Evolutionary conservation across 108 stramenopile species (phyloP).

Genomic region (Cyclotella atomus): DNA sequence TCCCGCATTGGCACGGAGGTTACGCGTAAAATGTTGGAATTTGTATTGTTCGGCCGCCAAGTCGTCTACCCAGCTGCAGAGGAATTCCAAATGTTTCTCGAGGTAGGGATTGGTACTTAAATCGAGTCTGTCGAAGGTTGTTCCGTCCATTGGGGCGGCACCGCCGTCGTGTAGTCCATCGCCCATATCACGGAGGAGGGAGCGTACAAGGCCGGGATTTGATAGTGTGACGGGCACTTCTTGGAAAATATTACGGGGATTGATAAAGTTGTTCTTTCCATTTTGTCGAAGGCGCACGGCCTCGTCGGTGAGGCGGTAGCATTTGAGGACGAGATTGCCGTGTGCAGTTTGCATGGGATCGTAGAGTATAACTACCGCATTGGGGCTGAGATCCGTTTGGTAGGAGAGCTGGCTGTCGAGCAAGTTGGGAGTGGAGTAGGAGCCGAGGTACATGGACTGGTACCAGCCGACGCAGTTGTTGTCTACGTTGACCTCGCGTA

Average conservation of each 20-base stretch:
- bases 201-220: slow-evolving; percentile 87
- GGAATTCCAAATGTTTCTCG: slow-evolving; percentile 95
- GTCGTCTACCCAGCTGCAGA: slow-evolving; percentile 96
- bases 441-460: slow-evolving; percentile 95
- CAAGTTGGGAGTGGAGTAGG: slow-evolving; percentile 86
- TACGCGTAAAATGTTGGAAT: slow-evolving; percentile 84
- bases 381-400: slow-evolving; percentile 93
- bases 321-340: slow-evolving; percentile 92
- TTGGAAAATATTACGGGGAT: slow-evolving; percentile 89
- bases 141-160: slow-evolving; percentile 42
- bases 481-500: slow-evolving; percentile 97
- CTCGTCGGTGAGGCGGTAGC: slow-evolving; percentile 91
- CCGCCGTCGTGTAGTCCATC: slow-evolving; percentile 57
- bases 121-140: slow-evolving; percentile 88
- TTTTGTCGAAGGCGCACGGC: slow-evolving; percentile 73
- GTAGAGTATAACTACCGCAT: slow-evolving; percentile 95
- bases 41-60: slow-evolving; percentile 89
- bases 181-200: slow-evolving; percentile 82
- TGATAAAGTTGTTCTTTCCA: slow-evolving; percentile 72
- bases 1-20: slow-evolving; percentile 50
- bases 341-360: slow-evolving; percentile 94
- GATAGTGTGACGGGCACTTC: slow-evolving; percentile 90
- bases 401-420: slow-evolving; percentile 95
- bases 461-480: slow-evolving; percentile 99
- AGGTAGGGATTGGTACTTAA: slow-evolving; percentile 93